Evolutionary conservation across 805 yeast genomes (phyloP).

Genomic region (Pichia gijzeniarum): DNA sequence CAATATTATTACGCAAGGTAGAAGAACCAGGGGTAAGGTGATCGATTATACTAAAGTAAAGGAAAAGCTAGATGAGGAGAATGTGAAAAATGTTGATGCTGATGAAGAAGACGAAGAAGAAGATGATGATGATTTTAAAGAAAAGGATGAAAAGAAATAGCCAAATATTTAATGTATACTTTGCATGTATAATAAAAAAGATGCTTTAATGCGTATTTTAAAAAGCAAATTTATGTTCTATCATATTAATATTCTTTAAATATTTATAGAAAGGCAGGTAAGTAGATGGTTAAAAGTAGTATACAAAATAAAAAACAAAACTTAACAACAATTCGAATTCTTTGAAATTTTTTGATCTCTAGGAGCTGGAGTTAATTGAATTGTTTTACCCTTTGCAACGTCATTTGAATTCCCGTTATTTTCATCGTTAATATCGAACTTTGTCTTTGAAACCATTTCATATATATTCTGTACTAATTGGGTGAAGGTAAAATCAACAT

Average conservation of each 20-base stretch:
- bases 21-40: slow-evolving; percentile 87
- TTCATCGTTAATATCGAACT: slow-evolving; percentile 77
- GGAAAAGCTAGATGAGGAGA: slow-evolving; percentile 52
- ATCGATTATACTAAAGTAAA: slow-evolving; percentile 83
- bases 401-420: slow-evolving; percentile 26
- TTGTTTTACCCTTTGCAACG: slow-evolving; percentile 79
- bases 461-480: slow-evolving; percentile 89
- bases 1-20: slow-evolving; percentile 76
- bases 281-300: background rate
- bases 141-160: slow-evolving; percentile 22
- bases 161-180: background rate
- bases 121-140: slow-evolving; percentile 47
- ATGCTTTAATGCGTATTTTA: too few relatives aligned
- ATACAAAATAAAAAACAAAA: background rate
- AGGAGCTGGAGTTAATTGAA: slow-evolving; percentile 88
- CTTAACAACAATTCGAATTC: slow-evolving; percentile 63
- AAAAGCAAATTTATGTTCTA: too few relatives aligned
- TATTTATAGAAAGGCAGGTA: too few relatives aligned
- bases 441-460: slow-evolving; percentile 91
- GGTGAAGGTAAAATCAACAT: slow-evolving; percentile 91
- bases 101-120: slow-evolving; percentile 39
- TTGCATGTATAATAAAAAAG: background rate
- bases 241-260: too few relatives aligned
- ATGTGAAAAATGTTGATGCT: slow-evolving; percentile 35
- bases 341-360: slow-evolving; percentile 62